Evolutionary conservation across 306 rosid genomes (phyloP).

Genomic region (Vicia faba): DNA sequence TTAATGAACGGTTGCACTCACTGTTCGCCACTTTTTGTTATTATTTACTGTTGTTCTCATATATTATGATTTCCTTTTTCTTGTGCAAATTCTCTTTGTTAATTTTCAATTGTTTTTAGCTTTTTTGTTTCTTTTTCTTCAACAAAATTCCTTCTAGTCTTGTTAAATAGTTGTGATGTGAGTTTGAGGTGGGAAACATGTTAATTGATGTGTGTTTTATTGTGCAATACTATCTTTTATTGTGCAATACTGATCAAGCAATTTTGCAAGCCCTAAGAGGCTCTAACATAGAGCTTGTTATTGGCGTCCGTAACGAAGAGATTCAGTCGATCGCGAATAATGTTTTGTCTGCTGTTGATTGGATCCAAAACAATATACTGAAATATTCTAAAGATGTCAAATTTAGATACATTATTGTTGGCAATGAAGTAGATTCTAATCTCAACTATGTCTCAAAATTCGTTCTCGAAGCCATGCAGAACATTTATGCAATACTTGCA

Average conservation of each 20-base stretch:
- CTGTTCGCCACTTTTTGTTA: too few species aligned
- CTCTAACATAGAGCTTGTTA: slow-evolving; percentile 51
- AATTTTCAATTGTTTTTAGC: too few species aligned
- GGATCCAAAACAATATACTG: slow-evolving; percentile 45
- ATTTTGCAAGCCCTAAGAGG: slow-evolving; percentile 50
- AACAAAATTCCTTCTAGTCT: too few species aligned
- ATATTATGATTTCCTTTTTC: too few species aligned
- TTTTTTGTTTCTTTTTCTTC: too few species aligned
- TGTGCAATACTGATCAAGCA: slow-evolving; percentile 6
- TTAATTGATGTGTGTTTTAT: too few species aligned
- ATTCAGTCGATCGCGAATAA: slow-evolving; percentile 35
- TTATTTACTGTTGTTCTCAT: too few species aligned
- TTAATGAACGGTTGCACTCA: too few species aligned
- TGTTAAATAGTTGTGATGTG: too few species aligned
- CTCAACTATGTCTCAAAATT: background rate
- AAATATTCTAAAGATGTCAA: slow-evolving; percentile 40
- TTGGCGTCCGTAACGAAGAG: slow-evolving; percentile 36
- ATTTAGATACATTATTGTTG: slow-evolving; percentile 51
- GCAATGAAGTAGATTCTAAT: slow-evolving; percentile 33
- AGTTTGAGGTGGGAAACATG: too few species aligned
- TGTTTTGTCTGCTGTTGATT: slow-evolving; percentile 25
- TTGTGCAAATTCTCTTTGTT: too few species aligned
- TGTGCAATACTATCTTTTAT: too few species aligned
- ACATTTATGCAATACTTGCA: slow-evolving; percentile 38
- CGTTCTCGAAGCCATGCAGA: slow-evolving; percentile 42